A percentile compares a stretch with the other conserved stretches of the same genome.
Evolutionary conservation across 2,329 filamentous ascomycete genomes (phyloP).

Genomic region (Colletotrichum navitas): DNA sequence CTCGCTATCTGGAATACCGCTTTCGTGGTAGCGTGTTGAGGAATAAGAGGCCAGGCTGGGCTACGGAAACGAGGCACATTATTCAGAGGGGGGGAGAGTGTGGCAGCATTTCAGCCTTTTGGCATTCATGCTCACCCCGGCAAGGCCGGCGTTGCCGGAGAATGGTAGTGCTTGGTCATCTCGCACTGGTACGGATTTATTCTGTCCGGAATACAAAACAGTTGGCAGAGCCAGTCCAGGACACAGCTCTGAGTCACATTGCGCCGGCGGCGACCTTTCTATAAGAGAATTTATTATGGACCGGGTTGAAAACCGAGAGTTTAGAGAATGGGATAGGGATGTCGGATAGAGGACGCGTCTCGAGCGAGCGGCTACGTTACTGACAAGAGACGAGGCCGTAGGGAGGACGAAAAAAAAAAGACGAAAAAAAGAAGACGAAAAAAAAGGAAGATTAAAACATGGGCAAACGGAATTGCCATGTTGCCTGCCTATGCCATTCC

Average conservation of each 20-base stretch:
- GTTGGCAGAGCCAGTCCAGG: neutral
- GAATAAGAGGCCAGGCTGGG: neutral
- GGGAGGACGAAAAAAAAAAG: too few species aligned
- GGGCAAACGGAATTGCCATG: constrained; percentile 33
- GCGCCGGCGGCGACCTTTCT: neutral
- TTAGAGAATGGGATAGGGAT: neutral
- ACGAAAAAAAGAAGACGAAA: neutral
- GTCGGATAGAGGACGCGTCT: neutral
- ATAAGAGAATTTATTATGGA: neutral
- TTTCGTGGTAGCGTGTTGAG: neutral
- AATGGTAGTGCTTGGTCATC: neutral
- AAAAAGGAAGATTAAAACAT: neutral
- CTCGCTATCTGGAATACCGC: neutral
- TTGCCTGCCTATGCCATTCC: neutral
- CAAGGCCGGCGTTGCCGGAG: neutral
- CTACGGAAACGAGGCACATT: neutral
- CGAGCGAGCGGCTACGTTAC: neutral
- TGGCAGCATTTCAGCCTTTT: neutral
- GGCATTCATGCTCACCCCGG: neutral
- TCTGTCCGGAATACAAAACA: neutral
- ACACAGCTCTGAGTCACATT: neutral
- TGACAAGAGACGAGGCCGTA: neutral
- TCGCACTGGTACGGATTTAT: neutral
- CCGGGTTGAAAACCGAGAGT: neutral
- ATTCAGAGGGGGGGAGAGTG: neutral